Base-by-base conservation (phyloP, 176 grass and related monocot species). In the Oryza meridionalis region DNA sequence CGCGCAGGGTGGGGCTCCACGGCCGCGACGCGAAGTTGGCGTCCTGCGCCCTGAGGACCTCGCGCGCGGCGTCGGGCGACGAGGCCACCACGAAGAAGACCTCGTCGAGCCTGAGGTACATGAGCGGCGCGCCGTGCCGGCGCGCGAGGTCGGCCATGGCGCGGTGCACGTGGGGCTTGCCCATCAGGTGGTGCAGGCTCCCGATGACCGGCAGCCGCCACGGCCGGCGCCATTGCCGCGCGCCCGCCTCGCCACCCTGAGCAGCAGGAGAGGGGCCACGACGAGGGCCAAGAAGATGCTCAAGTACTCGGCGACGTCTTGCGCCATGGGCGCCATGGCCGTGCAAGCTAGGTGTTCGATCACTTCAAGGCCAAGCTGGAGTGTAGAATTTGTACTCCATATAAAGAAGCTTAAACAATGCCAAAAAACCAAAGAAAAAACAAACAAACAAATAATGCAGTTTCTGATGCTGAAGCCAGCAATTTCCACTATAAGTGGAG, bases 101-200 rank as follows among this genome's bases (percentile, higher is more conserved):
- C 77, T 89, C 88, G 0, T 82, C 88, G 4, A 89, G 76, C 59
- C n/a, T 27, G 33, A 89, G 70, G 55, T 85, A 79, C 46, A 77
- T 77, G 33, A 89, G 37, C 7, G 77, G 70, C 44, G 70, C 82
- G 50, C 29, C 44, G 51, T 51, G 82, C 14, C 55, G 27, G n/a
- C 66, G 77, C 40, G 81, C 69, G 59, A 88, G 33, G 15, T 73
- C 81, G 31, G 42, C 67, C 81, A 88, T 84, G 7, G 73, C 53
- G 47, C 27, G 55, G 70, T 88, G 81, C 0, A 66, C n/a, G 26
- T 73, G 79, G 10, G 86, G 51, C 15, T 73, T 64, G 15, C 31
- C 2, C 16, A 84, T 4, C 5, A 88, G 46, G 35, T 88, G 55
- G 67, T 84, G 80, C 24, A 88, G 63, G 74, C 72, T 88, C 17